These are phyloP conservation scores for Aegilops sharonensis DNA, from an alignment of 176 grass and related monocot genomes.

Conservation along the genomic window DNA sequence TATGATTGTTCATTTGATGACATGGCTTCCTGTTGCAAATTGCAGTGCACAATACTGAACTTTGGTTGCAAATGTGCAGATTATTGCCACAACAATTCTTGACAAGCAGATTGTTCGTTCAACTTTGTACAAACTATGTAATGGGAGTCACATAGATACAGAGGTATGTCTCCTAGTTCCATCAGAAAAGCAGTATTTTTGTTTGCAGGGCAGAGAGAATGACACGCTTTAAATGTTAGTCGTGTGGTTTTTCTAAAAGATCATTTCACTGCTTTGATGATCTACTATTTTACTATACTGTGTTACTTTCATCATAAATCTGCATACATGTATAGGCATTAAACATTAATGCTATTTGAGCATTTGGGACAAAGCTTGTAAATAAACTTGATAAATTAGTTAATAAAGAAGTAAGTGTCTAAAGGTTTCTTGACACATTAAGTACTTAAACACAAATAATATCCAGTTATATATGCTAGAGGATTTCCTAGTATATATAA, in stretches of 20 bases:
- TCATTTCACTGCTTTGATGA: not conserved
- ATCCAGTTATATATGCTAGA: slow-evolving; percentile 3
- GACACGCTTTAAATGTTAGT: not conserved
- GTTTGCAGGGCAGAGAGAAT: not conserved
- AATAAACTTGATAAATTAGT: slow-evolving; percentile 8
- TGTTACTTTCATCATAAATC: not conserved
- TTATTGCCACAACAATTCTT: slow-evolving; percentile 67
- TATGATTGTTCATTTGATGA: slow-evolving; percentile 10
- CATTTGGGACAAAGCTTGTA: not conserved
- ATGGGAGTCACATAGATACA: slow-evolving; percentile 47
- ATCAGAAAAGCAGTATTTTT: not conserved
- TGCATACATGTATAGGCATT: not conserved
- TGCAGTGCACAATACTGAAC: slow-evolving; percentile 19
- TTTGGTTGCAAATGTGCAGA: slow-evolving; percentile 50
- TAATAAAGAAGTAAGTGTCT: not conserved
- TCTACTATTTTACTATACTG: slow-evolving; percentile 9
- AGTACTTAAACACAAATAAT: not conserved
- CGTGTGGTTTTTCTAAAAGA: not conserved
- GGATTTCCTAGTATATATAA: not conserved
- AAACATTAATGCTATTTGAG: not conserved
- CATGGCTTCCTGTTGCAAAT: slow-evolving; percentile 22
- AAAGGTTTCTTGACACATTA: not conserved
- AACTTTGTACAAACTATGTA: slow-evolving; percentile 80
- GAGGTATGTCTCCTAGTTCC: not conserved
- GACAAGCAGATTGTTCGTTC: slow-evolving; percentile 69